phyloP scores from a whole-genome alignment of 2,329 filamentous ascomycete species.

The Botrytis byssoidea region DNA sequence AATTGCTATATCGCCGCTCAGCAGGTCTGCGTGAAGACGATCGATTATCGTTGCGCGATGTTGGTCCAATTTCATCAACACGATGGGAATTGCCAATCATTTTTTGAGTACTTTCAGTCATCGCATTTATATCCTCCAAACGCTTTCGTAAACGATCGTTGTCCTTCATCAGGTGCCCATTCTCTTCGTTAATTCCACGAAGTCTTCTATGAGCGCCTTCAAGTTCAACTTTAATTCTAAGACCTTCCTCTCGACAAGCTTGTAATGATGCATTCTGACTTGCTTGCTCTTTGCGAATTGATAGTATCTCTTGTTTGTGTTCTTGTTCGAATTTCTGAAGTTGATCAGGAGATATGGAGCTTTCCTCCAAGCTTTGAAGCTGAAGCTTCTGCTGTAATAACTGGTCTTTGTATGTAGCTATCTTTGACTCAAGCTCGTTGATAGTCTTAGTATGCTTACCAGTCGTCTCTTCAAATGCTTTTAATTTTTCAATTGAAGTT shows the following conservation, averaged over 20 bases:
- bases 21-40: slow-evolving; percentile 9
- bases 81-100: background rate
- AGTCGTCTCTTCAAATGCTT: background rate
- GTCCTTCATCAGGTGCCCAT: background rate
- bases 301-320: slow-evolving; percentile 2
- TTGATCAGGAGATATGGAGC: background rate
- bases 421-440: background rate
- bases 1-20: slow-evolving; percentile 1
- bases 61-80: background rate
- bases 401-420: slow-evolving; percentile 11
- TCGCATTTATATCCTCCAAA: background rate
- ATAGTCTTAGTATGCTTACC: background rate
- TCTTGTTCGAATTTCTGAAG: background rate
- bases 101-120: background rate
- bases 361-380: slow-evolving; percentile 11
- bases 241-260: background rate
- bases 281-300: slow-evolving; percentile 3
- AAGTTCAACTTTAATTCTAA: background rate
- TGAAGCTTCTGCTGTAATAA: slow-evolving; percentile 6
- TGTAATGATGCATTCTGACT: background rate
- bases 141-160: slow-evolving; percentile 13
- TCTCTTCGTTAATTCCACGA: background rate
- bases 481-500: background rate
- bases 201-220: background rate
- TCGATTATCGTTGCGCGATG: background rate